A percentile compares a stretch with the other conserved stretches of the same genome.
Conservation (phyloP, 257 asterid species). For the Cynanchum wilfordii region DNA sequence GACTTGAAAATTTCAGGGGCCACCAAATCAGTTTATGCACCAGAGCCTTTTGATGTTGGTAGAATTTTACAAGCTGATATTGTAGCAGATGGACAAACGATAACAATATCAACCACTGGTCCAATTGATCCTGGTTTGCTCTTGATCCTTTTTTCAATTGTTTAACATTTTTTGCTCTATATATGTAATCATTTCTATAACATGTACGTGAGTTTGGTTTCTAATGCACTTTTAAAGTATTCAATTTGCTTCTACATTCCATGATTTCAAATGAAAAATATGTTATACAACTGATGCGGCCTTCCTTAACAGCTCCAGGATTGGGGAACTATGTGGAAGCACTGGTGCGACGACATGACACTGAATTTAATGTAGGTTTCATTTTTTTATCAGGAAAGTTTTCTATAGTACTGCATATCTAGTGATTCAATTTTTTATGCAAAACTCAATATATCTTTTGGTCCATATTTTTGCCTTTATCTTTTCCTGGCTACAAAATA, state of each 20-base stretch:
- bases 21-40: constrained; percentile 78
- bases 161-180: not conserved
- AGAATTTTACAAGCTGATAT: constrained; percentile 81
- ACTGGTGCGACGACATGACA: constrained; percentile 85
- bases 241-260: constrained; percentile 1
- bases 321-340: constrained; percentile 95
- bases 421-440: not conserved
- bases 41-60: constrained; percentile 85
- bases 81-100: constrained; percentile 45
- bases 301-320: constrained; percentile 72
- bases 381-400: not conserved
- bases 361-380: constrained; percentile 71
- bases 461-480: not conserved
- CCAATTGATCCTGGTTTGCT: constrained; percentile 68
- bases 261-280: not conserved
- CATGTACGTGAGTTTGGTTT: not conserved
- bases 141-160: constrained; percentile 8
- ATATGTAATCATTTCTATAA: too few species aligned
- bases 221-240: not conserved
- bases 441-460: not conserved
- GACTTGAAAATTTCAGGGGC: constrained; percentile 55
- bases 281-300: constrained; percentile 12
- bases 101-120: constrained; percentile 48
- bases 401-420: not conserved
- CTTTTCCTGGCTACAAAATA: not conserved